Conservation (phyloP, 2,329 filamentous ascomycete species). For the Monosporascus sp. region DNA sequence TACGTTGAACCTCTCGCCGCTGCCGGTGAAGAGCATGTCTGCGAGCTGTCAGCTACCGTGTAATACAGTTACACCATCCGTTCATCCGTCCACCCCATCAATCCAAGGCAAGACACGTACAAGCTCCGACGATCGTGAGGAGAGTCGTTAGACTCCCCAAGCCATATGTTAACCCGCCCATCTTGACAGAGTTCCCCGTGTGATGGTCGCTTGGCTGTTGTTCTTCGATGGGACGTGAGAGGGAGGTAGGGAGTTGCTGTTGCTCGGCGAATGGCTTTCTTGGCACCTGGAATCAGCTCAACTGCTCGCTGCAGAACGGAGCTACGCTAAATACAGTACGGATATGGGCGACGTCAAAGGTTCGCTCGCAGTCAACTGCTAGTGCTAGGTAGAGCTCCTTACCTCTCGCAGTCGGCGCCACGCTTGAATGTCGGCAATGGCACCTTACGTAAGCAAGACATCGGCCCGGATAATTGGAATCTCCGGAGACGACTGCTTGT, state of each 20-base stretch:
- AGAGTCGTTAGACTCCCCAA: slow-evolving; percentile 15
- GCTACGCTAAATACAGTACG: not conserved
- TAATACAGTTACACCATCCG: not conserved
- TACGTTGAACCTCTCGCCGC: slow-evolving; percentile 94
- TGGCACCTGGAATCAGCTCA: not conserved
- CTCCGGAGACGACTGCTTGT: not conserved
- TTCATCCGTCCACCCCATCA: not conserved
- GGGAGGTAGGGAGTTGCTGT: not conserved
- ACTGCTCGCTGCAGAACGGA: not conserved
- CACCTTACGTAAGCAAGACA: too few relatives aligned
- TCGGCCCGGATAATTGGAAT: too few relatives aligned
- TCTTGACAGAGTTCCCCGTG: slow-evolving; percentile 2
- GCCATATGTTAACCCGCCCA: slow-evolving; percentile 16
- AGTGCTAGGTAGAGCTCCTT: too few relatives aligned
- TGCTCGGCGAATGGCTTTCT: not conserved
- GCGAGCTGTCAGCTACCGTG: slow-evolving; percentile 11
- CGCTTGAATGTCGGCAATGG: too few relatives aligned
- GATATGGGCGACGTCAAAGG: not conserved
- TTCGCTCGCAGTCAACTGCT: not conserved
- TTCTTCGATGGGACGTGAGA: not conserved
- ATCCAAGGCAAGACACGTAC: slow-evolving; percentile 15
- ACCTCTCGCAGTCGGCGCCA: too few relatives aligned
- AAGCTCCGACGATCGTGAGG: slow-evolving; percentile 21
- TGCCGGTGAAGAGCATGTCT: slow-evolving; percentile 99
- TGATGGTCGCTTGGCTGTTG: not conserved